These are phyloP conservation scores for Rutidosis leptorrhynchoides DNA, from an alignment of 129 eudicot species.

Conservation along the genomic window DNA sequence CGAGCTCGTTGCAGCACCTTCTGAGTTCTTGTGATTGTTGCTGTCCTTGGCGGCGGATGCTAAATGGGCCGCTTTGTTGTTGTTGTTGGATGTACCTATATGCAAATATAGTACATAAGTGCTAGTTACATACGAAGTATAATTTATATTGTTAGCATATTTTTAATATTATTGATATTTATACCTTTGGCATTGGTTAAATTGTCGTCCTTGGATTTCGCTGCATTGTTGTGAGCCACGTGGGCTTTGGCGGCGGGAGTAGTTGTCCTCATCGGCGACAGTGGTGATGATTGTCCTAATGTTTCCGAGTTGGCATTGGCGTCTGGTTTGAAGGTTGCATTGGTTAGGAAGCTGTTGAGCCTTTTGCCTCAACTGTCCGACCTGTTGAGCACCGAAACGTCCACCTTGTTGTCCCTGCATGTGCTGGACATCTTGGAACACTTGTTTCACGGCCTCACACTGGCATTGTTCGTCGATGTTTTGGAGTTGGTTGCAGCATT, in stretches of 20 bases:
- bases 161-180: neutral
- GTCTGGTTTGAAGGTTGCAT: slow-evolving; percentile 16
- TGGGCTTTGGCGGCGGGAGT: neutral
- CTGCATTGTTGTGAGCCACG: slow-evolving; percentile 16
- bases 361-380: slow-evolving; percentile 18
- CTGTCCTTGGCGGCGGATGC: neutral
- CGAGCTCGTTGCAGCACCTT: slow-evolving; percentile 28
- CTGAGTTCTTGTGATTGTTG: neutral
- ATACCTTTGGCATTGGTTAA: slow-evolving; percentile 19
- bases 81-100: slow-evolving; percentile 5
- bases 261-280: slow-evolving; percentile 15
- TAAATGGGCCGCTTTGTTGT: neutral
- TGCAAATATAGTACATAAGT: no score
- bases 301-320: slow-evolving; percentile 16
- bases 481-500: slow-evolving; percentile 28
- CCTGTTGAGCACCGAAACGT: slow-evolving; percentile 4
- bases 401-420: slow-evolving; percentile 20
- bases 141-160: neutral
- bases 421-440: slow-evolving; percentile 20
- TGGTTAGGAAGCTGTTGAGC: slow-evolving; percentile 28
- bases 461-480: slow-evolving; percentile 22
- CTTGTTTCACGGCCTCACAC: slow-evolving; percentile 22
- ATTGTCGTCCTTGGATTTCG: slow-evolving; percentile 3
- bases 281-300: slow-evolving; percentile 18
- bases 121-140: neutral